Evolutionary conservation across 768 basidiomycete genomes (phyloP), one percentile per base, ranked within the genome.

Genomic region (Tulasnella sp.): DNA sequence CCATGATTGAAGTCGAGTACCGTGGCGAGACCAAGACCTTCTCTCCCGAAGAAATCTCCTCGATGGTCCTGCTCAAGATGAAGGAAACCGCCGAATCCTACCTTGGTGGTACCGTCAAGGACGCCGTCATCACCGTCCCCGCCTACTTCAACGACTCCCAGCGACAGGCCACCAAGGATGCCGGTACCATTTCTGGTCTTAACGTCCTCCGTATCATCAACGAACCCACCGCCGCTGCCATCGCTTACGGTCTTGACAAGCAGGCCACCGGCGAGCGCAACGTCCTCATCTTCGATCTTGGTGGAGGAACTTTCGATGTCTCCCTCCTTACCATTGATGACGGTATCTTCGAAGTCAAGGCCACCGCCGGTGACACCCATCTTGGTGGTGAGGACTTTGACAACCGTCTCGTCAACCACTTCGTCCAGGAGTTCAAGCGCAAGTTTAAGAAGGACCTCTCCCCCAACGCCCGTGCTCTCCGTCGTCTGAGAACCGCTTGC

Each of bases 201-300:
- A 85, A 85, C 78, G 85, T 86, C 73, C 83, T 85, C 79, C 85
- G 86, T 79, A 86, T 86, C 80, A 85, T 86, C 82, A 86, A 86
- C 79, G 78, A 88, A 81, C 90, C 91, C 54, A 90, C 90, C 72
- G 90, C 90, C 75, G 90, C 90, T 71, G 90, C 89, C 74, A 87
- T 91, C 81, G 89, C 90, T 71, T 91, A 91, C 83, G 89, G 89
- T 80, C 87, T 91, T 74, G 86, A 89, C 85, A 87, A 88, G 81
- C 87, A 88, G 80, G 86, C 84, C 67, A 81, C 82, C 84, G 81
- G 84, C 78, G 86, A 87, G 82, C 83, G 83, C 79, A 86, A 86
- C 81, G 85, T 86, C 79, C 85, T 87, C 82, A 85, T 86, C 80
- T 86, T 86, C 84, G 86, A 87, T 80, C 82, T 86, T 58, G 86